Evolutionary conservation across 345 rosid species (phyloP).

Genomic region (Aegle marmelos): DNA sequence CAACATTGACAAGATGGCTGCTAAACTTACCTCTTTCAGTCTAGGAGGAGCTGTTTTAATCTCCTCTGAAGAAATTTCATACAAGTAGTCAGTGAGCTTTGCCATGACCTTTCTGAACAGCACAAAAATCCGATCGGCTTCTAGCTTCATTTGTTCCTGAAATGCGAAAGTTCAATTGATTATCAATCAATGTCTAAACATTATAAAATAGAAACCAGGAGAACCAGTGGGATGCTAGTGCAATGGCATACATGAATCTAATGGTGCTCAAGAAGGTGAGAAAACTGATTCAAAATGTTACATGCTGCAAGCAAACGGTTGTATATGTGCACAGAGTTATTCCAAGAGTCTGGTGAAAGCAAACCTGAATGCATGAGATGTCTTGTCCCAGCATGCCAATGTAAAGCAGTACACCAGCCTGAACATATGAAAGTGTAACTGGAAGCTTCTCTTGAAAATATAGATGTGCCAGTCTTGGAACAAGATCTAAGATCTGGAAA

Average conservation of each 20-base stretch:
- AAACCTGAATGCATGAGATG: slow-evolving; percentile 67
- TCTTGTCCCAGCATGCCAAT: slow-evolving; percentile 80
- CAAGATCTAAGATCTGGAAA: slow-evolving; percentile 60
- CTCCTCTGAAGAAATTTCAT: slow-evolving; percentile 61
- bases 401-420: slow-evolving; percentile 81
- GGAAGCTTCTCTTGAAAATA: slow-evolving; percentile 89
- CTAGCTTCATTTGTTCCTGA: slow-evolving; percentile 89
- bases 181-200: not conserved
- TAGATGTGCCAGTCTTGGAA: slow-evolving; percentile 62
- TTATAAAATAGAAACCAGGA: not conserved
- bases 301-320: not conserved
- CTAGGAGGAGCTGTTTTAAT: slow-evolving; percentile 58
- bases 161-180: slow-evolving; percentile 20
- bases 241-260: not conserved
- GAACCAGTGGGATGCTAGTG: not conserved
- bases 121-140: slow-evolving; percentile 62
- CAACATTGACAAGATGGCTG: not conserved
- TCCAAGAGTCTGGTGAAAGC: slow-evolving; percentile 12
- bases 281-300: not conserved
- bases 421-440: slow-evolving; percentile 63
- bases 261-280: not conserved
- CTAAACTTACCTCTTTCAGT: slow-evolving; percentile 69
- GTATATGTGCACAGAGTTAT: not conserved
- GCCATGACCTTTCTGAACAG: slow-evolving; percentile 70
- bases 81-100: slow-evolving; percentile 66